These are phyloP conservation scores for Parathielavia appendiculata DNA, from an alignment of 495 filamentous ascomycete species.

Conservation along the genomic window DNA sequence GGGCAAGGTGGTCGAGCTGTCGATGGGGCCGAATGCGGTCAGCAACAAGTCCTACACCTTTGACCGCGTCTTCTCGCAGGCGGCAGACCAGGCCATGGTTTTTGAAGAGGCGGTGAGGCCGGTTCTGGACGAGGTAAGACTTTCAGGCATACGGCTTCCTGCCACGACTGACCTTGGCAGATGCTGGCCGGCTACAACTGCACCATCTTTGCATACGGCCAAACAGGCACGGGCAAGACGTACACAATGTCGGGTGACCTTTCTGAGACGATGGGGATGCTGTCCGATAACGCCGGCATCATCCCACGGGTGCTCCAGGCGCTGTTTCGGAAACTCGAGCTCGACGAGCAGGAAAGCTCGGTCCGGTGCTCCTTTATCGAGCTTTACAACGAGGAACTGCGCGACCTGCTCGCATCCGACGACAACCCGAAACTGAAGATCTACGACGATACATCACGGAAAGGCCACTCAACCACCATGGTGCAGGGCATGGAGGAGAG, in stretches of 20 bases:
- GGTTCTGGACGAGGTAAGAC: conserved; percentile 78
- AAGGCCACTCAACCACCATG: conserved; percentile 68
- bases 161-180: conserved; percentile 40
- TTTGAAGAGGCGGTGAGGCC: conserved; percentile 93
- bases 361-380: conserved; percentile 99
- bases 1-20: conserved; percentile 75
- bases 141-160: background rate
- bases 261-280: conserved; percentile 73
- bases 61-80: conserved; percentile 93
- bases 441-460: conserved; percentile 82
- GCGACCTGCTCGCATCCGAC: conserved; percentile 77
- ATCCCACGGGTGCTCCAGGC: conserved; percentile 85
- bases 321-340: conserved; percentile 75
- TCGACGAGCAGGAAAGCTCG: conserved; percentile 71
- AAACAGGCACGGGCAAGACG: conserved; percentile 96
- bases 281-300: conserved; percentile 89
- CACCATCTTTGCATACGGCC: conserved; percentile 97
- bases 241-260: conserved; percentile 99
- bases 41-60: conserved; percentile 97
- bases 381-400: conserved; percentile 93
- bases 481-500: conserved; percentile 98
- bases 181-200: conserved; percentile 97
- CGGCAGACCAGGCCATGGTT: conserved; percentile 85
- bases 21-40: conserved; percentile 85
- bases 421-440: conserved; percentile 87